Evolutionary conservation across 2,329 filamentous ascomycete species (phyloP), one percentile per base, ranked within the genome.

Genomic region (Ceratocystis cubensis): DNA sequence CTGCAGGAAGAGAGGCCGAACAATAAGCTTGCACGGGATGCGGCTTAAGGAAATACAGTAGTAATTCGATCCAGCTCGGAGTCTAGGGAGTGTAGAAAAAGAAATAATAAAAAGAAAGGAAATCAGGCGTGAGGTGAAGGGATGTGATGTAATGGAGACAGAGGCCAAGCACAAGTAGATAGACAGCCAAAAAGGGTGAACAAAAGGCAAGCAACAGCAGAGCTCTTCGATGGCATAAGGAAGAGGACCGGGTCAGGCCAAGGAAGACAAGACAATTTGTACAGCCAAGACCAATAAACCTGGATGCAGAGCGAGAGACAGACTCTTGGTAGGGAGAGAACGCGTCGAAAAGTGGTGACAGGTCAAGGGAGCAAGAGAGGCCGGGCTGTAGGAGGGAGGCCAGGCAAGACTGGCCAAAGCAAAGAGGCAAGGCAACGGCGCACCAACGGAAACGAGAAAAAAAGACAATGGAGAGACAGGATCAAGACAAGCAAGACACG

Each of bases 331-430:
- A 33, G 25, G 45, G 61, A 48, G 30, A 50, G 44, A 15, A 50
- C 61, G 41, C 61, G 61, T 48, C 45, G 61, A 50, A 25, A 48
- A 63, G 22, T 48, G 46, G 22, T 25, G 61, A 63, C 61, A 63
- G 61, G 22, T 45, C 7, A 46, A 63, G 61, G 25, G 61, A 50
- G 33, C 13, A 30, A 62, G 44, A 45, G 61, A 15, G 20, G 48
- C 20, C 22, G 17, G 48, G 59, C 10, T 61, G 59, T 41, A 44
- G 30, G 59, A 28, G 20, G 41, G 20, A 10, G 59, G 30, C 57
- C 44, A 46, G 20, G n/a, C 10, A 50, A 22, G n/a, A 8, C 5
- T 33, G 37, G 37, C 37, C 4, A 41, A 17, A 15, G 48, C 48
- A 53, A 53, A 7, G 25, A 53, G n/a, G 22, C 48, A 59, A 59